phyloP scores from a whole-genome alignment of 306 rosid genomes.

The Parietaria judaica region DNA sequence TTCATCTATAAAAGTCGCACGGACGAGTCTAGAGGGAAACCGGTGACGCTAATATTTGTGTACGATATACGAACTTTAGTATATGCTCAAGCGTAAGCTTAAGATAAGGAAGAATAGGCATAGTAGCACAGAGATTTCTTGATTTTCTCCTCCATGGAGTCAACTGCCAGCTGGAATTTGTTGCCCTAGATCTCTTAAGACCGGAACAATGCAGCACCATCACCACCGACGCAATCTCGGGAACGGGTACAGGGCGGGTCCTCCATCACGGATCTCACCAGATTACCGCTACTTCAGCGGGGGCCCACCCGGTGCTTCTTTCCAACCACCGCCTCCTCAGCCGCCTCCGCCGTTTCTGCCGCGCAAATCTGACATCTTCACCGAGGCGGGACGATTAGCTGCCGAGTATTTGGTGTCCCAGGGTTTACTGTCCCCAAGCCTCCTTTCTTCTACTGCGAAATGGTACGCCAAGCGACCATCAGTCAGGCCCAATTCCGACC shows the following conservation, averaged over 20 bases:
- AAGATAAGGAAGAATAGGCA: no score
- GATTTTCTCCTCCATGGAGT: no score
- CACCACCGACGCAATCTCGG: slow-evolving; percentile 45
- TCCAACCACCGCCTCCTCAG: no score
- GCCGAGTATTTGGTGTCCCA: slow-evolving; percentile 84
- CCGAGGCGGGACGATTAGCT: slow-evolving; percentile 91
- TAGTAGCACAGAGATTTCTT: no score
- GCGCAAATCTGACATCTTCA: slow-evolving; percentile 48
- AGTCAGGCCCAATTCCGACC: slow-evolving; percentile 16
- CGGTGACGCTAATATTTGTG: no score
- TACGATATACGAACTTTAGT: no score
- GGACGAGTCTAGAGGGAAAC: no score
- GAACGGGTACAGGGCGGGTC: slow-evolving; percentile 49
- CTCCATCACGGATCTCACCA: slow-evolving; percentile 30
- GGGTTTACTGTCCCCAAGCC: slow-evolving; percentile 60
- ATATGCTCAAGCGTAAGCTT: no score
- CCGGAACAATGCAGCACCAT: slow-evolving; percentile 12
- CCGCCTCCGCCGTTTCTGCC: slow-evolving; percentile 16
- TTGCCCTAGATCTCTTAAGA: no score
- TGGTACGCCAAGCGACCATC: slow-evolving; percentile 36
- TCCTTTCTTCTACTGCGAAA: slow-evolving; percentile 4
- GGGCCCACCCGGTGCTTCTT: no score
- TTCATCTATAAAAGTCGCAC: no score
- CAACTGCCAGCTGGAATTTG: no score
- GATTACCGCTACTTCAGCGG: slow-evolving; percentile 30